Conservation (phyloP, 2,329 filamentous ascomycete species). For the Aotearoamyces nothofagi region DNA sequence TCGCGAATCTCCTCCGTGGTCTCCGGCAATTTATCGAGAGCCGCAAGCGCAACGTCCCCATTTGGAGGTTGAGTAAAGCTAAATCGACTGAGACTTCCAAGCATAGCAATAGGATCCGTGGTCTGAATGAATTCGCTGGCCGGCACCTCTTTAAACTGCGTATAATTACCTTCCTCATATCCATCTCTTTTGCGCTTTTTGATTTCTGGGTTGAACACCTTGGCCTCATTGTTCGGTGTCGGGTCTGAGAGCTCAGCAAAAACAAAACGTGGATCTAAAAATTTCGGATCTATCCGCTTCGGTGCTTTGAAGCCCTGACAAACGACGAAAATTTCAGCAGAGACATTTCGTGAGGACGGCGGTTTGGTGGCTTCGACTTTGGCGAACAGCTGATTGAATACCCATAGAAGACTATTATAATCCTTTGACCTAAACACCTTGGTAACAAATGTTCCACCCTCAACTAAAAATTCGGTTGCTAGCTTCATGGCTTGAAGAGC, state of each 20-base stretch:
- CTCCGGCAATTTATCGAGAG: slow-evolving; percentile 71
- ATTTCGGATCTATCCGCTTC: slow-evolving; percentile 81
- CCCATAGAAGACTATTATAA: slow-evolving; percentile 91
- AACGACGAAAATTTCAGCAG: slow-evolving; percentile 96
- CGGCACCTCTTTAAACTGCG: slow-evolving; percentile 75
- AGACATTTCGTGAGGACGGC: slow-evolving; percentile 88
- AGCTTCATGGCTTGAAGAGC: slow-evolving; percentile 83
- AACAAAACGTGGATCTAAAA: slow-evolving; percentile 76
- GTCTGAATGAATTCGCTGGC: slow-evolving; percentile 93
- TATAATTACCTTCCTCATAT: slow-evolving; percentile 93
- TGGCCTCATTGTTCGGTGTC: slow-evolving; percentile 89
- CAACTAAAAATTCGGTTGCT: slow-evolving; percentile 80
- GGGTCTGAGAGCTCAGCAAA: slow-evolving; percentile 83
- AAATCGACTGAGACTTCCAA: slow-evolving; percentile 73
- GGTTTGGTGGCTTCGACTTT: slow-evolving; percentile 97
- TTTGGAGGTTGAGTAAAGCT: slow-evolving; percentile 69
- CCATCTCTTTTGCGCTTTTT: slow-evolving; percentile 97
- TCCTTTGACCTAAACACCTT: slow-evolving; percentile 97
- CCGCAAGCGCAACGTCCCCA: slow-evolving; percentile 73
- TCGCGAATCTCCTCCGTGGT: slow-evolving; percentile 69
- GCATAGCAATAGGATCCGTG: slow-evolving; percentile 79
- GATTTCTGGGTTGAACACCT: slow-evolving; percentile 92
- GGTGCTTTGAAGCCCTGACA: slow-evolving; percentile 92
- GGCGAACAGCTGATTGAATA: slow-evolving; percentile 89
- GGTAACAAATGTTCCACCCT: slow-evolving; percentile 87